Evolutionary conservation across 371 early-diverging fungal genomes (phyloP), one percentile per base, ranked within the genome.

Genomic region (Thermomucor indicae-seudaticae): DNA sequence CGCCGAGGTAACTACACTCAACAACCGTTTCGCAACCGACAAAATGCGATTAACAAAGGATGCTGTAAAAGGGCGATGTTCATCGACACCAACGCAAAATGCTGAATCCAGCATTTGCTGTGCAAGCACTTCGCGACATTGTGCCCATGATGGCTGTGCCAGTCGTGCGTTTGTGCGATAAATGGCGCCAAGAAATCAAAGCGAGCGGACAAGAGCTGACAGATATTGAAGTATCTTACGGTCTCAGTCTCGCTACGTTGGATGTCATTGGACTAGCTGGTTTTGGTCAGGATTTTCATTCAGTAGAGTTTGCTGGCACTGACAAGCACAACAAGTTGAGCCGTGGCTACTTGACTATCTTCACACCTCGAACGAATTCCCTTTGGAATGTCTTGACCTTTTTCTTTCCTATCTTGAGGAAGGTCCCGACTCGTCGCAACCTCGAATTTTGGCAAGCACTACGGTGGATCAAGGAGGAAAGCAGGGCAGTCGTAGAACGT

Each of bases 81-180:
- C 88, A 87, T 59, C 69, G 71, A 44, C 75, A 69, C 19, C 88
- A 87, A 54, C 79, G 88, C 37, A 83, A 80, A 41, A 66, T 85
- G 70, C 53, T 85, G 31, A 85, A 85, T 53, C 88, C 88, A 6
- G 80, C 81, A 6, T 87, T 87, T 48, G 59, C 71, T 2, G 59
- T 78, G 20, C 62, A 69, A 34, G 61, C 80, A 8, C 61, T 84
- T 39, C 72, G 72, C 8, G 50, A 57, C 2, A 54, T 80, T 46
- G 50, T 73, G 0, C 84, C 84, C 0, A 43, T 66, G 34, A 65
- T 83, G 53, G 55, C 60, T 4, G 53, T 54, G 2, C 70, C 72
- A 1, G 72, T 56, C 4, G 32, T 60, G 20, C 49, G 54, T 7
- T 57, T 78, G 23, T 43, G 62, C n/a, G 40, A 66, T 42, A 27